Evolutionary conservation across 306 rosid species (phyloP).

Genomic region (Trichosanthes truncata): DNA sequence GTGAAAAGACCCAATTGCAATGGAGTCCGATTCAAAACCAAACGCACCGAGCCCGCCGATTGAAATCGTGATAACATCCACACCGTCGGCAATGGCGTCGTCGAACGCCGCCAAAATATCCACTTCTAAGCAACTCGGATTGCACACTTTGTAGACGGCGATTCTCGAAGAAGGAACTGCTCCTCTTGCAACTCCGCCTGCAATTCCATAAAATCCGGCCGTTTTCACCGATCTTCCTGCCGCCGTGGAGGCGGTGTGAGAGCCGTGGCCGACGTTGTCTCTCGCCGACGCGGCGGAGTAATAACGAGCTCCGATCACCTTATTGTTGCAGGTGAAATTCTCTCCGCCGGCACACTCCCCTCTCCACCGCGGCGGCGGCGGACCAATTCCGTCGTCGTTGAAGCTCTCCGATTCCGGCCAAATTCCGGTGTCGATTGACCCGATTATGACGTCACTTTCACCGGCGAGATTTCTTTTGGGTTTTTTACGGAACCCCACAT

Average conservation of each 20-base stretch:
- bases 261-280: constrained; percentile 19
- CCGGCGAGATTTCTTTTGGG: background rate
- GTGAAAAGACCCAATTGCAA: constrained; percentile 38
- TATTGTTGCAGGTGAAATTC: constrained; percentile 25
- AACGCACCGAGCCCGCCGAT: rapidly evolving
- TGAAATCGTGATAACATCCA: constrained; percentile 27
- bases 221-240: constrained; percentile 16
- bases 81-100: constrained; percentile 47
- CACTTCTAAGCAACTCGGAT: background rate
- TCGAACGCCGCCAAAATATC: constrained; percentile 36
- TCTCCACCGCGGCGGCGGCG: constrained; percentile 22
- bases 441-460: constrained; percentile 21
- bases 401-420: constrained; percentile 28
- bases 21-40: background rate
- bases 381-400: constrained; percentile 15
- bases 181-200: constrained; percentile 26
- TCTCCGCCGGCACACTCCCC: constrained; percentile 19
- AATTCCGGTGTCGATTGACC: constrained; percentile 23
- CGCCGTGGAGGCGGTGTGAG: constrained; percentile 23
- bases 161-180: constrained; percentile 27
- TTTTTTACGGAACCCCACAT: constrained; percentile 8
- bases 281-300: background rate
- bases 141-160: constrained; percentile 17
- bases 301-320: constrained; percentile 22
- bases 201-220: constrained; percentile 15